These are phyloP conservation scores for Epichloe bromicola DNA, from an alignment of 2,329 filamentous ascomycete species.

Conservation along the genomic window DNA sequence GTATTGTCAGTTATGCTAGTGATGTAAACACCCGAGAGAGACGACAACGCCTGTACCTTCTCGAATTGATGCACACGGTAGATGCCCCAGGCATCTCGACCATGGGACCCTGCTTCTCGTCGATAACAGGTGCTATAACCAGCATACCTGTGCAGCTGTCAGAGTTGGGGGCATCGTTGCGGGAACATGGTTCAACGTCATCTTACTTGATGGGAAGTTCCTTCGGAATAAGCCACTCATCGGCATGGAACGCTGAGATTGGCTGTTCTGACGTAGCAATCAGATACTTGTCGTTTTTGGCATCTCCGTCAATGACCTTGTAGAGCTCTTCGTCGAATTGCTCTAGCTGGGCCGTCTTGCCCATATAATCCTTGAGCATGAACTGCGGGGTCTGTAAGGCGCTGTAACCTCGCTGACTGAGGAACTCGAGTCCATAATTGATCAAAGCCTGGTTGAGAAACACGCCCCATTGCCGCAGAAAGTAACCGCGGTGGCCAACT, in stretches of 20 bases:
- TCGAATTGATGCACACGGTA: conserved; percentile 98
- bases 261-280: conserved; percentile 86
- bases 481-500: conserved; percentile 89
- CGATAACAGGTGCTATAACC: conserved; percentile 94
- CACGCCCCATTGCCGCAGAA: conserved; percentile 77
- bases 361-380: conserved; percentile 93
- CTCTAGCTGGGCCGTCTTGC: conserved; percentile 91
- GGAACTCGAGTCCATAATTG: conserved; percentile 89
- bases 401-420: conserved; percentile 67
- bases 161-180: neutral
- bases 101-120: conserved; percentile 77
- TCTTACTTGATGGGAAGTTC: conserved; percentile 74
- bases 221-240: conserved; percentile 79
- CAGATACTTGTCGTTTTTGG: conserved; percentile 72
- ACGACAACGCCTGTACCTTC: conserved; percentile 41
- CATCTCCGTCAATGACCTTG: conserved; percentile 83
- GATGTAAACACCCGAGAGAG: neutral
- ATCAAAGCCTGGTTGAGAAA: conserved; percentile 87
- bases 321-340: conserved; percentile 98
- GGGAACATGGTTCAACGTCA: neutral
- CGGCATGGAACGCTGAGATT: conserved; percentile 80
- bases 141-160: conserved; percentile 56
- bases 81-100: conserved; percentile 92
- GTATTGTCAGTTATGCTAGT: conserved; percentile 1
- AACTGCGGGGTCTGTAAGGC: conserved; percentile 82